Base-by-base conservation (phyloP, 495 filamentous ascomycete species). In the Talaromyces wortmannii region DNA sequence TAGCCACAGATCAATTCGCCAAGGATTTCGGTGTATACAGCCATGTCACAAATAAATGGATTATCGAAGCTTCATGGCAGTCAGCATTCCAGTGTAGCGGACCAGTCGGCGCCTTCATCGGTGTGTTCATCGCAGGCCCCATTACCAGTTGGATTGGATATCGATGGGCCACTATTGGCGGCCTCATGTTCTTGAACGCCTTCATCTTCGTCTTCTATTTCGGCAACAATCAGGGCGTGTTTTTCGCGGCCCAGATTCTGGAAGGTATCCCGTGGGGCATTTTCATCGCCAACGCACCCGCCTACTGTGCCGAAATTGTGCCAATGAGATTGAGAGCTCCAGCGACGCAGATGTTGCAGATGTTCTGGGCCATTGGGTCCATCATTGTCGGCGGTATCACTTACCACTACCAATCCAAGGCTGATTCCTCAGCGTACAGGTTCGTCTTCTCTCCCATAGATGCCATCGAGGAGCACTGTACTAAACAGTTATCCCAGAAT, bases 231-330 rank as follows among this genome's bases (percentile, higher is more conserved):
- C 60, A 69, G 13, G 64, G 63, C 0, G 64, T 77, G 55, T 67
- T 78, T 48, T 69, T 76, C 57, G 72, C 66, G 18, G 62, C 66
- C 52, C 74, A 78, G 68, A 58, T 75, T 36, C 66, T 78, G 40
- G 70, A 75, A 59, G 75, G 74, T 51, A 59, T 78, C n/a, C 73
- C 74, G 10, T 78, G 73, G 73, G 74, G 74, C 31, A 70, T 76
- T 60, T 78, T 78, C 52, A 73, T 74, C 49, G 69, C 73, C 55
- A 74, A 74, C 61, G 65, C 74, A 7, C 71, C 74, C 29, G 70
- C 73, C 31, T 77, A 77, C 64, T 70, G 65, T 53, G 61, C 63
- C 57, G 74, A 77, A 57, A 71, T 77, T 55, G 70, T 72, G 30
- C 74, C 74, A 43, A 63, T 77, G 54, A 63, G 56, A 60, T 61